Base-by-base conservation (phyloP, 805 yeast species). In the Candida takata region DNA sequence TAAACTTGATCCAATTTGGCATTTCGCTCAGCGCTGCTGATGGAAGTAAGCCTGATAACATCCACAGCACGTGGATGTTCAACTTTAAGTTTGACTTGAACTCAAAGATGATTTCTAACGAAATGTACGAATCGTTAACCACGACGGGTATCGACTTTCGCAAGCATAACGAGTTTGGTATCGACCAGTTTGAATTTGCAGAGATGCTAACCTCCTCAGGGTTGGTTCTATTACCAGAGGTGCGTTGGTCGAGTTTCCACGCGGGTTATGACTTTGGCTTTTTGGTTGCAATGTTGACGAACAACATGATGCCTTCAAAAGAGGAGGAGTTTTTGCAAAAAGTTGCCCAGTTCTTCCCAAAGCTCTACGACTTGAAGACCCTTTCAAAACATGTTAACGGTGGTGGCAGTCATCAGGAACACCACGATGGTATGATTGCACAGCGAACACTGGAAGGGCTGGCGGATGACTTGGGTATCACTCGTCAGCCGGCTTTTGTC, bases 211-310 rank as follows among this genome's bases (percentile, higher is more conserved):
- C 81, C 41, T 85, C 84, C 40, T 82, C 95, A 32, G 98, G 98
- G 0, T 65, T 92, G 44, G 72, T 88, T 25, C 64, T 92, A 49
- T 79, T 84, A 48, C 47, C 58, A 14, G 52, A 60, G 27, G 74
- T 85, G 31, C 77, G 79, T 35, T 92, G 98, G 98, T 69, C 86
- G 35, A 81, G 95, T 42, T 92, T 82, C 62, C 97, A 92, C 57
- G 79, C 79, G 2, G 98, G 97, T 10, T 92, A 92, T 60, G 98
- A 92, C 58, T 73, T 88, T 55, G 98, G 97, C 2, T 88, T 88
- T 57, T 65, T 92, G 41, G 63, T 87, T 12, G 77, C 94, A 33
- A 67, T 86, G 45, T 66, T 90, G 54, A 75, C 80, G 48, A 84
- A 85, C 58, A 72, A 75, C 33, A 62, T 69, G 33, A 81, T 90